Evolutionary conservation across 306 rosid genomes (phyloP), one percentile per base, ranked within the genome.

Genomic region (Castanea crenata): DNA sequence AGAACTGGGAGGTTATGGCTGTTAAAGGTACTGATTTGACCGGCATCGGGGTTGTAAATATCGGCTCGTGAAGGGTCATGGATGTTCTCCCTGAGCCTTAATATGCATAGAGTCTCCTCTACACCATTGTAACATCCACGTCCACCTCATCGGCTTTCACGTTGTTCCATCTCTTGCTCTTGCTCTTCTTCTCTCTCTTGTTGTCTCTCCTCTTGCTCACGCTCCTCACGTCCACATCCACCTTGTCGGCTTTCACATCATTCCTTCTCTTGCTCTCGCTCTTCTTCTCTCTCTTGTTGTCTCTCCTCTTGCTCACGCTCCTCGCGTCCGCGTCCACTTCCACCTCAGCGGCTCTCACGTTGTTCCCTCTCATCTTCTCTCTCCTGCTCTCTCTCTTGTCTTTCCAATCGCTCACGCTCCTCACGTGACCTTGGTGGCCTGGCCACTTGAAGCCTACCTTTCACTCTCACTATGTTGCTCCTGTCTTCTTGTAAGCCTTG

Each of bases 1-100:
- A 89, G 91, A 20, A 82, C 57, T 1, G 93, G 91, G 74, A 85
- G 74, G 68, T 72, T 78, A 19, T 71, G 68, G 69, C 86, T 80
- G 55, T 89, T 87, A 25, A 44, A 18, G 6, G 76, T 71, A 59
- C 69, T 83, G 71, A 89, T 78, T 27, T 89, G 87, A 20, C 88
- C 92, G 0, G 84, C 90, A 23, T 38, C 68, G 1, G 90, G 88
- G 62, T 79, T 87, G 72, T 83, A 89, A 61, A 87, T 55, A 34
- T 89, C 84, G 0, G 90, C 88, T 0, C 79, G 79, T 23, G 81
- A 54, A 25, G 83, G 82, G 1, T 62, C 78, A 0, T 77, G 85
- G 15, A 89, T 87, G 82, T 87, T 85, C 82, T 83, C 85, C 0
- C 0, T 27, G 15, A 87, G 46, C 79, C 75, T 87, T 9, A 38